Evolutionary conservation across 257 asterid species (phyloP).

Genomic region (Solanum virginianum): DNA sequence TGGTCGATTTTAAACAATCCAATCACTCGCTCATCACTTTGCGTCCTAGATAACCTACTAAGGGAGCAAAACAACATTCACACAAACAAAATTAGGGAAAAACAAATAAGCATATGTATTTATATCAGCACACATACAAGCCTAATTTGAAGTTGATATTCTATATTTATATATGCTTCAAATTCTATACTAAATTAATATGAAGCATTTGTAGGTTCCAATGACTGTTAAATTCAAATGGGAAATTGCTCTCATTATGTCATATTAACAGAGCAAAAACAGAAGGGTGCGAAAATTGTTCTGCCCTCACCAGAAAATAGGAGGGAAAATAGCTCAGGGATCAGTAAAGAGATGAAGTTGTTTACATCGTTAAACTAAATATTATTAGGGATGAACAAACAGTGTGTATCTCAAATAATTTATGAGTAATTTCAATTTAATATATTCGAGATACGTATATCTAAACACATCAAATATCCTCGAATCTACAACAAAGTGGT

Average conservation of each 20-base stretch:
- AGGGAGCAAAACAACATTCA: too few relatives aligned
- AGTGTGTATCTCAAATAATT: too few relatives aligned
- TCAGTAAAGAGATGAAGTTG: neutral
- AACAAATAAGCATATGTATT: neutral
- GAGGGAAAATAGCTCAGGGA: neutral
- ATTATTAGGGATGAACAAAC: neutral
- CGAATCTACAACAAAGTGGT: too few relatives aligned
- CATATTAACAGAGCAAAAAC: neutral
- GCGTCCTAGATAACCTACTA: neutral
- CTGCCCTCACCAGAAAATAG: neutral
- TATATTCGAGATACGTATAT: too few relatives aligned
- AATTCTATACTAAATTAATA: neutral
- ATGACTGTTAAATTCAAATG: neutral
- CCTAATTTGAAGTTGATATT: neutral
- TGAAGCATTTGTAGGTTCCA: neutral
- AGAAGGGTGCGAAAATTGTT: neutral
- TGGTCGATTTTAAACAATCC: neutral
- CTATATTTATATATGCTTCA: neutral
- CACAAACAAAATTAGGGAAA: too few relatives aligned
- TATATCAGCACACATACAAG: neutral
- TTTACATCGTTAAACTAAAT: neutral
- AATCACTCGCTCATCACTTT: neutral
- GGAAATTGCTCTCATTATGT: neutral
- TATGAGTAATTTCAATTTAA: too few relatives aligned
- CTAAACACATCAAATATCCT: too few relatives aligned